These are phyloP conservation scores for Fraxinus platypoda DNA, from an alignment of 305 asterid species.

Conservation along the genomic window DNA sequence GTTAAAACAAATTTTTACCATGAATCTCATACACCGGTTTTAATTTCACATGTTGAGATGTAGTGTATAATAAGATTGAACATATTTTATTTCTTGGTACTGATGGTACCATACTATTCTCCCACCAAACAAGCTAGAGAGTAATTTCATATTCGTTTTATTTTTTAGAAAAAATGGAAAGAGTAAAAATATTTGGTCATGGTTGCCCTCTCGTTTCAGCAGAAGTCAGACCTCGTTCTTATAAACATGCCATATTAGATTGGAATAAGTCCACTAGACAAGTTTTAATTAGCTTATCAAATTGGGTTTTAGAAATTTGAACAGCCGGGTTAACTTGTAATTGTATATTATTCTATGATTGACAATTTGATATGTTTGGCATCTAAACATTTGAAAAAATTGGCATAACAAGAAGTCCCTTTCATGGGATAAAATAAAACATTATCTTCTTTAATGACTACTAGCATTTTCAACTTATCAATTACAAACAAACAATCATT, in stretches of 20 bases:
- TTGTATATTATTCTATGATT: not conserved
- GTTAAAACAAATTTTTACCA: not conserved
- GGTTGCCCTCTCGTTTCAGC: not conserved
- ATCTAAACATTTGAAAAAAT: not conserved
- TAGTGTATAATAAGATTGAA: not conserved
- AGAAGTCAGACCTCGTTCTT: no score
- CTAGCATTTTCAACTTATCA: not conserved
- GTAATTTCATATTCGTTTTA: not conserved
- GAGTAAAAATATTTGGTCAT: not conserved
- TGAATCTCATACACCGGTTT: not conserved
- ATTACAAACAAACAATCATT: not conserved
- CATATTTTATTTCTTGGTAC: not conserved
- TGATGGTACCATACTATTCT: no score
- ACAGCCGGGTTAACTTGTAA: not conserved
- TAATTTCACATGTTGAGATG: not conserved
- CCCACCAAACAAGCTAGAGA: not conserved
- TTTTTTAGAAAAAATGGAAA: not conserved
- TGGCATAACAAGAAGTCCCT: not conserved
- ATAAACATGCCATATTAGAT: no score
- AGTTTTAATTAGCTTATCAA: not conserved
- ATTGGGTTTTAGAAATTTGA: no score
- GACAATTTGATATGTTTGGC: constrained; percentile 11
- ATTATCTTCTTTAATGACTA: not conserved
- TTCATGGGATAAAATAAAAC: not conserved
- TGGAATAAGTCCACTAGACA: not conserved